Evolutionary conservation across 179 eudicot species (phyloP), one percentile per base, ranked within the genome.

Genomic region (Beta corolliflora): DNA sequence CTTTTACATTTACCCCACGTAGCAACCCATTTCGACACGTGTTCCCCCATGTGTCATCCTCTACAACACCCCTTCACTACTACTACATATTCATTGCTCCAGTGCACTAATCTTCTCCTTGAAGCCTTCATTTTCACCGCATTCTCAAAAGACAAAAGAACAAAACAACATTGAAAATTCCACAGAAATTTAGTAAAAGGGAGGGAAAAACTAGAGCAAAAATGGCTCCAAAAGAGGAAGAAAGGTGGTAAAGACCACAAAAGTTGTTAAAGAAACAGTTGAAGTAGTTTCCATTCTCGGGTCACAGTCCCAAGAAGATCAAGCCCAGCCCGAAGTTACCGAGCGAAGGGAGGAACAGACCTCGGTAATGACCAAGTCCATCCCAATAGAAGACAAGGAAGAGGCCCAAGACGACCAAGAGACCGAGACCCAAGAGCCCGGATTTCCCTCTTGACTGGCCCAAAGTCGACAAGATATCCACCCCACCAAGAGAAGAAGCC

Each of bases 1-100:
- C 54, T 80, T 83, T 80, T 83, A 80, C 83, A 66, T 83, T 88
- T 81, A 84, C 85, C 83, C 80, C 89, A 85, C 91, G 90, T 87
- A 82, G 83, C 88, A 74, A 80, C 58, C 18, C 41, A 21, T 67
- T 14, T 3, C 9, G 76, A 81, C 91, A 89, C 84, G 77, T 87
- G 86, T 86, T 2, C 81, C 72, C 41, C 81, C 68, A 86, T 80
- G 87, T 90, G 89, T 67, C 93, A 54, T 23, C 80, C 68, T 79
- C 75, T 71, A 3, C 2, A 72, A 71, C 58, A 60, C 63, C 50
- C n/a, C 7, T 63, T 4, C 14, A 18, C 48, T 48, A 36, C 41
- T 36, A 36, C 41, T 81, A 79, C 78, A 23, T 52, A 81, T 52
- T 52, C 21, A 83, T 36, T 12, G 10, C 72, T 18, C 23, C 50